A percentile compares a stretch with the other conserved stretches of the same genome.
Conservation (phyloP, 768 basidiomycete species). For the Xanthoconium purpureum region DNA sequence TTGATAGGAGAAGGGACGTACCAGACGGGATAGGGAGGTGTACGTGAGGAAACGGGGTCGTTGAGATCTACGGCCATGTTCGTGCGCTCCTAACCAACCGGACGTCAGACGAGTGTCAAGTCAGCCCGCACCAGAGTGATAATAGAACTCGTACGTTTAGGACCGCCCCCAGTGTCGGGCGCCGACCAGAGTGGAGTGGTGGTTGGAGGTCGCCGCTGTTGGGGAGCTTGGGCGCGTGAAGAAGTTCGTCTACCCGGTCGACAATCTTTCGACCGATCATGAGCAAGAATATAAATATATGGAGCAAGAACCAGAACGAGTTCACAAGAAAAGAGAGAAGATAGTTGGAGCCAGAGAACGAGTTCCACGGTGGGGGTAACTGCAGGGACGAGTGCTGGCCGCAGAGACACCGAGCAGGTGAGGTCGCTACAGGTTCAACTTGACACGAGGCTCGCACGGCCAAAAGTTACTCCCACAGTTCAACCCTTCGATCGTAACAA, state of each 20-base stretch:
- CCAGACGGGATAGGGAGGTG: conserved; percentile 7
- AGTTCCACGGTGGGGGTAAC: background rate
- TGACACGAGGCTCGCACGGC: conserved; percentile 13
- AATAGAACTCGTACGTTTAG: conserved; percentile 12
- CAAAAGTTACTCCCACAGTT: background rate
- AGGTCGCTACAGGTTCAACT: too few species aligned
- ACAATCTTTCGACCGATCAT: conserved; percentile 30
- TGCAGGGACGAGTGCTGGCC: background rate
- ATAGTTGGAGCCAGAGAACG: conserved; percentile 14
- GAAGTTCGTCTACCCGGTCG: conserved; percentile 24
- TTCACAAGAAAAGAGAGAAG: conserved; percentile 18
- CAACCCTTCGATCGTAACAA: too few species aligned
- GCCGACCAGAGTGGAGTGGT: conserved; percentile 8
- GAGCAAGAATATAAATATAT: conserved; percentile 9
- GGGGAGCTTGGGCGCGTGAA: conserved; percentile 8
- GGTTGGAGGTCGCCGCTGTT: conserved; percentile 7
- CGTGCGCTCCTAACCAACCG: conserved; percentile 20
- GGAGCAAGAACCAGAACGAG: conserved; percentile 6
- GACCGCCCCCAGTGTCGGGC: conserved; percentile 1
- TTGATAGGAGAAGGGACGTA: conserved; percentile 19
- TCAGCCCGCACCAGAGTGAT: background rate
- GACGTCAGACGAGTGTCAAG: background rate
- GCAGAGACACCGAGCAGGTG: background rate
- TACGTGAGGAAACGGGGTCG: background rate
- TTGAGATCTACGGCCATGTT: conserved; percentile 13